Percentiles rank a stretch among this genome's conserved stretches.
Conservation (phyloP, 2,329 filamentous ascomycete species). For the Diaporthe eres region DNA sequence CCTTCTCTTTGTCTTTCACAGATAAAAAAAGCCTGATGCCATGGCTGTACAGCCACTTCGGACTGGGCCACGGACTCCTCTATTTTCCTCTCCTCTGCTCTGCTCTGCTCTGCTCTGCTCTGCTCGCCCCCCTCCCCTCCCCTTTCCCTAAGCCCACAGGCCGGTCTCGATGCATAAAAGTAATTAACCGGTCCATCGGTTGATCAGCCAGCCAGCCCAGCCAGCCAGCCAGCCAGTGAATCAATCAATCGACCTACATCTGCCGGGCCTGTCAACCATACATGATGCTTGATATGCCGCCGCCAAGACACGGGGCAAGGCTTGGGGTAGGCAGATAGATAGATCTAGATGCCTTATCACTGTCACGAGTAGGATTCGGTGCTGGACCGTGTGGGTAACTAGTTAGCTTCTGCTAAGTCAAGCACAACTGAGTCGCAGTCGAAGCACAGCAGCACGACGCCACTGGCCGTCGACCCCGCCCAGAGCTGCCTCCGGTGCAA, state of each 20-base stretch:
- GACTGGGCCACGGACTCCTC: slow-evolving; percentile 9
- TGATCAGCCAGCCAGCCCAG: not conserved
- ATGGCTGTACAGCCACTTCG: not conserved
- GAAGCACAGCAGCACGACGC: not conserved
- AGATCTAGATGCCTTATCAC: not conserved
- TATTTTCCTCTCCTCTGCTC: not conserved
- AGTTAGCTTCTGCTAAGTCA: not conserved
- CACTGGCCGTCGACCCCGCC: not conserved
- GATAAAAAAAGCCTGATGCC: slow-evolving; percentile 6
- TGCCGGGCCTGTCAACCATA: not conserved
- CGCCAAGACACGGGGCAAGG: not conserved
- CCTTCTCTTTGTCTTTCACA: not conserved
- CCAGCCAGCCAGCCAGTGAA: not conserved
- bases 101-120: not conserved
- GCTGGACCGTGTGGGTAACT: not conserved
- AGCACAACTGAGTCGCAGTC: not conserved
- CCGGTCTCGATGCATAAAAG: slow-evolving; percentile 1
- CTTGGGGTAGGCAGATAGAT: not conserved
- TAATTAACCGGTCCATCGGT: slow-evolving; percentile 4
- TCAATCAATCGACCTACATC: not conserved
- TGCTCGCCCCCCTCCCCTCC: not conserved
- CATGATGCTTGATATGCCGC: not conserved
- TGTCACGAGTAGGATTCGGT: not conserved
- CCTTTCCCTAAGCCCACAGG: not conserved
- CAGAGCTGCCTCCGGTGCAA: not conserved